A percentile compares a stretch with the other conserved stretches of the same genome.
Conservation (phyloP, 1,284 basidiomycete genomes). For the Pseudozyma sp. region DNA sequence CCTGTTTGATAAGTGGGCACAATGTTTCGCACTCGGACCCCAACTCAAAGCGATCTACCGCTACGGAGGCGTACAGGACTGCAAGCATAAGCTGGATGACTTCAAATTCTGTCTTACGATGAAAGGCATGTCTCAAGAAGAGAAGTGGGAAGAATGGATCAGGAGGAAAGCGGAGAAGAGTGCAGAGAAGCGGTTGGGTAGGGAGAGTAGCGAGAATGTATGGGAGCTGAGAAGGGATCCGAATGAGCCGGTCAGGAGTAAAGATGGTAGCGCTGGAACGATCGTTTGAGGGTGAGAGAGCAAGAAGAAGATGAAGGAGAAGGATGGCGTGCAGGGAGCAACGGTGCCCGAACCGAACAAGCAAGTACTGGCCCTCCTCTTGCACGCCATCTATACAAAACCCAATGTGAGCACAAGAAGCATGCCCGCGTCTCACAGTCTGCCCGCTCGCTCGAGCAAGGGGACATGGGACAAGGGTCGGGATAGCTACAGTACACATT, state of each 20-base stretch:
- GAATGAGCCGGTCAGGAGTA: conserved; percentile 12
- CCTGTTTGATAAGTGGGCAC: conserved; percentile 65
- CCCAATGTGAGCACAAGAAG: not conserved
- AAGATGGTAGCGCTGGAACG: not conserved
- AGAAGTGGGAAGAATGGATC: conserved; percentile 85
- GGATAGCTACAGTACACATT: too few relatives aligned
- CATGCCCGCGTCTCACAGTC: too few relatives aligned
- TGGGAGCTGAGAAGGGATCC: conserved; percentile 80
- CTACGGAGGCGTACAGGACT: conserved; percentile 82
- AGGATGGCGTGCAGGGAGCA: too few relatives aligned
- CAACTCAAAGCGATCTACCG: conserved; percentile 89
- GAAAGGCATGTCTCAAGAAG: conserved; percentile 81
- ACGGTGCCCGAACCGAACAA: too few relatives aligned
- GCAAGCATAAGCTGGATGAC: conserved; percentile 84
- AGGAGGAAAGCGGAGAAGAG: conserved; percentile 88
- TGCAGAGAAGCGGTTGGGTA: conserved; percentile 76
- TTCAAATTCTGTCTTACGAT: conserved; percentile 95
- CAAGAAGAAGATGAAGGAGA: not conserved
- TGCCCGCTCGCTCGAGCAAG: too few relatives aligned
- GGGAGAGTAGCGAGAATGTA: conserved; percentile 88
- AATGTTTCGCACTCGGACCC: conserved; percentile 74
- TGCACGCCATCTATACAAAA: not conserved
- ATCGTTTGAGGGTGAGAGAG: conserved; percentile 14
- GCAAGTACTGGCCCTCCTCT: too few relatives aligned
- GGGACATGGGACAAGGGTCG: too few relatives aligned